Evolutionary conservation across 2,329 filamentous ascomycete species (phyloP).

Genomic region (Aspergillus novofumigatus): DNA sequence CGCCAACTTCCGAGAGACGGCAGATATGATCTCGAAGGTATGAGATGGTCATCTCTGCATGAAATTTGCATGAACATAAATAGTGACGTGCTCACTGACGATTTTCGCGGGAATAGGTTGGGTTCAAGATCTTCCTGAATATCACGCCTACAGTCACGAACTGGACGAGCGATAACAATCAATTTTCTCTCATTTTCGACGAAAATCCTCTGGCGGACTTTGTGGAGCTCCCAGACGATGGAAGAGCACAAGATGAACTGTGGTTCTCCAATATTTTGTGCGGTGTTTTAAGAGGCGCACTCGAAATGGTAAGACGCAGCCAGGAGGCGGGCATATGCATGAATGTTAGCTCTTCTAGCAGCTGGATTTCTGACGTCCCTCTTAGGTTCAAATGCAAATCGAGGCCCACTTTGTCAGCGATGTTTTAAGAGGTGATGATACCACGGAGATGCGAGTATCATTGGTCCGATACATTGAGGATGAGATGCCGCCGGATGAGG

Average conservation of each 20-base stretch:
- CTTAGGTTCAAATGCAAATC: slow-evolving; percentile 87
- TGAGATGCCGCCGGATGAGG: slow-evolving; percentile 93
- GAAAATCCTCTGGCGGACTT: slow-evolving; percentile 97
- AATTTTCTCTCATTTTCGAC: slow-evolving; percentile 93
- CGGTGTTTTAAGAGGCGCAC: slow-evolving; percentile 79
- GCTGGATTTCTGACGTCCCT: slow-evolving; percentile 2
- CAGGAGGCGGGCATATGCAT: background rate
- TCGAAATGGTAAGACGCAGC: slow-evolving; percentile 77
- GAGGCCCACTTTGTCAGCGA: slow-evolving; percentile 96
- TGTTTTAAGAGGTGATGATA: slow-evolving; percentile 86
- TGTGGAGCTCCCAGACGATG: slow-evolving; percentile 94
- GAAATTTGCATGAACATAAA: background rate
- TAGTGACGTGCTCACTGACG: slow-evolving; percentile 4
- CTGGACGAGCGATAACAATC: slow-evolving; percentile 94
- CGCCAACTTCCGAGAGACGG: slow-evolving; percentile 89
- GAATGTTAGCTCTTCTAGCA: background rate
- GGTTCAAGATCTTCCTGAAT: slow-evolving; percentile 98
- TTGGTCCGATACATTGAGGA: slow-evolving; percentile 94
- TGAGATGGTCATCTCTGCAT: slow-evolving; percentile 2
- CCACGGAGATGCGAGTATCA: slow-evolving; percentile 93
- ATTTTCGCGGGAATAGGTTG: slow-evolving; percentile 58
- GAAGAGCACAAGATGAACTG: slow-evolving; percentile 88
- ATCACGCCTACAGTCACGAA: slow-evolving; percentile 90
- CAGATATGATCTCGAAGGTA: slow-evolving; percentile 93
- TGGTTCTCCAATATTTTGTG: slow-evolving; percentile 99